Evolutionary conservation across 495 filamentous ascomycete genomes (phyloP).

Genomic region (Penicillium angulare): DNA sequence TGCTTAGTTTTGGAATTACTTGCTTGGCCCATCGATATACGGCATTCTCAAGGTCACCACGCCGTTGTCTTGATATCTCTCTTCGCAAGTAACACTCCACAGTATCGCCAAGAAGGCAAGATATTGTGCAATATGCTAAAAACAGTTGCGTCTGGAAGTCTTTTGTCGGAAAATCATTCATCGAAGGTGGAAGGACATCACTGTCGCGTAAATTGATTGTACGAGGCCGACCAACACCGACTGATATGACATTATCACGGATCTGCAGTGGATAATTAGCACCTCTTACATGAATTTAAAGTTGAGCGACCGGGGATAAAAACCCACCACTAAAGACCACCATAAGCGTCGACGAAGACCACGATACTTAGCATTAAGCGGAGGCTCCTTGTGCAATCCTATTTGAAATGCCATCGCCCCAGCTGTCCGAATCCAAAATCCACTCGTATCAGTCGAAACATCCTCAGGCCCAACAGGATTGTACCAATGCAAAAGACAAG

Average conservation of each 20-base stretch:
- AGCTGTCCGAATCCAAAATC: conserved; percentile 31
- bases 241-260: conserved; percentile 31
- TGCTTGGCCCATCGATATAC: conserved; percentile 32
- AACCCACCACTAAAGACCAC: conserved; percentile 31
- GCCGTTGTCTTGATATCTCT: conserved; percentile 26
- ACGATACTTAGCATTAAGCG: conserved; percentile 19
- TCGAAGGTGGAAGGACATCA: conserved; percentile 30
- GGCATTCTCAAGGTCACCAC: conserved; percentile 27
- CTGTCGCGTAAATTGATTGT: conserved; percentile 31
- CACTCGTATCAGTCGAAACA: conserved; percentile 31
- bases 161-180: conserved; percentile 24
- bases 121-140: conserved; percentile 27
- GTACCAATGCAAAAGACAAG: conserved; percentile 31
- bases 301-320: not conserved
- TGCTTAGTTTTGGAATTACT: conserved; percentile 24
- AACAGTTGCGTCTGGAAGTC: conserved; percentile 26
- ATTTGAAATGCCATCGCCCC: conserved; percentile 33
- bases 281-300: too few species aligned
- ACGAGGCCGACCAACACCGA: conserved; percentile 27
- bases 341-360: conserved; percentile 27
- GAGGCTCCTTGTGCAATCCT: conserved; percentile 29
- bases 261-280: conserved; percentile 10
- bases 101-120: conserved; percentile 25
- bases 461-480: conserved; percentile 30
- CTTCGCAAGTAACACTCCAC: conserved; percentile 25